Conservation (phyloP, 371 early-diverging fungal species). For the Nematocida homosporus region DNA sequence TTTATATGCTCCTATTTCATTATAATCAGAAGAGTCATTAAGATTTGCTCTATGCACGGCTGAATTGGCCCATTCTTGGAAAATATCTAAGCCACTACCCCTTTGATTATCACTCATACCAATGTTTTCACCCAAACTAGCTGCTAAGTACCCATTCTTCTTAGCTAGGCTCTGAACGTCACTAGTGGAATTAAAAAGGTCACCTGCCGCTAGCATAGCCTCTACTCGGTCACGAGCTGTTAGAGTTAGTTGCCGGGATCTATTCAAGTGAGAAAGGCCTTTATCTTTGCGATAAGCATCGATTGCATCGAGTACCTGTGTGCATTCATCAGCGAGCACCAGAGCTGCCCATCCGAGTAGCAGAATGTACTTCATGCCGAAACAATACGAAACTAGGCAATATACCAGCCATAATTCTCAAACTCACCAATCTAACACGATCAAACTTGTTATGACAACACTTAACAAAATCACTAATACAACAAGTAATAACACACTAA, state of each 20-base stretch:
- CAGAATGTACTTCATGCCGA: slow-evolving; percentile 12
- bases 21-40: slow-evolving; percentile 62
- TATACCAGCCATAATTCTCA: no score
- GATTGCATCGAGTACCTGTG: slow-evolving; percentile 55
- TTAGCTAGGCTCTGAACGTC: slow-evolving; percentile 17
- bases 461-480: neutral
- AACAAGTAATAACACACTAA: no score
- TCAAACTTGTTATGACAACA: slow-evolving; percentile 34
- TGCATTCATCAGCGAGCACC: slow-evolving; percentile 1
- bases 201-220: slow-evolving; percentile 54
- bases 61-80: slow-evolving; percentile 64
- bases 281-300: slow-evolving; percentile 61
- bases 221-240: slow-evolving; percentile 60
- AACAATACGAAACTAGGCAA: neutral
- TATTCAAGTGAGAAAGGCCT: slow-evolving; percentile 44
- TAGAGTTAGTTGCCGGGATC: slow-evolving; percentile 20
- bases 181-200: slow-evolving; percentile 55
- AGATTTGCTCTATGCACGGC: slow-evolving; percentile 66
- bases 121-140: slow-evolving; percentile 61
- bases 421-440: no score
- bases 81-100: slow-evolving; percentile 56
- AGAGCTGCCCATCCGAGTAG: slow-evolving; percentile 3
- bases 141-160: slow-evolving; percentile 31
- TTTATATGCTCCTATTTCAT: slow-evolving; percentile 63
- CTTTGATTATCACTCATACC: slow-evolving; percentile 67